Conservation (phyloP, 352 stramenopile genomes). For the Phytophthora quininea region DNA sequence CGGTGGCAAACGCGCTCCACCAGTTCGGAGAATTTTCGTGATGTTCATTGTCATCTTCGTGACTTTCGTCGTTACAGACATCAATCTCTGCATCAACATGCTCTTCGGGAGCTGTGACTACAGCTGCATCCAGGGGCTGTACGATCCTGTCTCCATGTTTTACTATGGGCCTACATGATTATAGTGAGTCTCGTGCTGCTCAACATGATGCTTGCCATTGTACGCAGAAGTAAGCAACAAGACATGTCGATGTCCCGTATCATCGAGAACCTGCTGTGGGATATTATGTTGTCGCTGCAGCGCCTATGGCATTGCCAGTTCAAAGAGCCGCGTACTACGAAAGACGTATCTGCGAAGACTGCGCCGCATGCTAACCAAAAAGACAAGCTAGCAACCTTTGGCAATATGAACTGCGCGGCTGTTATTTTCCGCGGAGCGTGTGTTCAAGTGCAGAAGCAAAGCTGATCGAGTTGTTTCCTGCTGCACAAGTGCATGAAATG, state of each 20-base stretch:
- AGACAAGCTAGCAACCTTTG: not conserved
- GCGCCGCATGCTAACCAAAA: not conserved
- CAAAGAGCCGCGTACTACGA: conserved; percentile 3
- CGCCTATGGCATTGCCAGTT: conserved; percentile 6
- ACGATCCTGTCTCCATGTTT: conserved; percentile 50
- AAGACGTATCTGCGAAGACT: conserved; percentile 15
- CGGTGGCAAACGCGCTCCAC: conserved; percentile 42
- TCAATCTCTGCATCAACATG: conserved; percentile 69
- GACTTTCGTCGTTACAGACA: conserved; percentile 54
- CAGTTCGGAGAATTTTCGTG: conserved; percentile 61
- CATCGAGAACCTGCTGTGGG: conserved; percentile 27
- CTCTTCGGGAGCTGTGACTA: conserved; percentile 74
- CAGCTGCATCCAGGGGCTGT: conserved; percentile 43
- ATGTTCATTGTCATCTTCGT: conserved; percentile 67
- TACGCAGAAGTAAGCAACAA: conserved; percentile 56
- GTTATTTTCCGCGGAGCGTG: conserved; percentile 28
- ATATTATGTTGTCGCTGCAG: conserved; percentile 14
- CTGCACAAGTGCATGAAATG: conserved; percentile 21
- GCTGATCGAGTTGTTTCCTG: conserved; percentile 29
- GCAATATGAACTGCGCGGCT: conserved; percentile 12
- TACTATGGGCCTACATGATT: conserved; percentile 75
- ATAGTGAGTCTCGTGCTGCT: conserved; percentile 55
- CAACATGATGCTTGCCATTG: conserved; percentile 80
- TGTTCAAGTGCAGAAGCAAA: conserved; percentile 17
- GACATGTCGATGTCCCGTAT: conserved; percentile 31